phyloP scores from a whole-genome alignment of 2,329 filamentous ascomycete species.

The Epicoccum sorghinum region DNA sequence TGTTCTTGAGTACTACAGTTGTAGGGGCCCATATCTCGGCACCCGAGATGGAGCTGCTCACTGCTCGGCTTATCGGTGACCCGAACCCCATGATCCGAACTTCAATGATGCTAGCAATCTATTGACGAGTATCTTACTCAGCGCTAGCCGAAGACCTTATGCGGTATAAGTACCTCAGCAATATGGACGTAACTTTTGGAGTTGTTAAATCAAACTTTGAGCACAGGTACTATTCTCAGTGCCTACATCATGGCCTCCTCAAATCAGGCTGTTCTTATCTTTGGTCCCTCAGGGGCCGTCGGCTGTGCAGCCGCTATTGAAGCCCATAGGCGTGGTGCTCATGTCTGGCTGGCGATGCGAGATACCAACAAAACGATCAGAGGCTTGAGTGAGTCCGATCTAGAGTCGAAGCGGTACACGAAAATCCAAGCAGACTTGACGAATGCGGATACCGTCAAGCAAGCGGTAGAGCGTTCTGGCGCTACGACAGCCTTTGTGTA shows the following conservation, averaged over 20 bases:
- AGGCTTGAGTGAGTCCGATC: background rate
- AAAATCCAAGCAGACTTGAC: background rate
- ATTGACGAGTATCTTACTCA: too few relatives aligned
- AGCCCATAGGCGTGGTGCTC: background rate
- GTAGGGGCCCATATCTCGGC: too few relatives aligned
- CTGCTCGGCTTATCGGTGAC: too few relatives aligned
- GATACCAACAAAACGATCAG: background rate
- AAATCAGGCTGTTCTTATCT: background rate
- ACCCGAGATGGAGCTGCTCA: too few relatives aligned
- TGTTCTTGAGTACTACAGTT: too few relatives aligned
- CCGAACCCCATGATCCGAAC: too few relatives aligned
- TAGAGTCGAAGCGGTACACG: background rate
- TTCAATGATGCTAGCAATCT: too few relatives aligned
- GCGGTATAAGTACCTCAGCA: too few relatives aligned
- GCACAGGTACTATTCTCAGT: too few relatives aligned
- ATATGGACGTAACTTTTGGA: too few relatives aligned
- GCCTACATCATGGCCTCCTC: background rate
- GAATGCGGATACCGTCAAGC: background rate
- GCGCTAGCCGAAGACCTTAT: too few relatives aligned
- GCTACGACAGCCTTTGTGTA: background rate
- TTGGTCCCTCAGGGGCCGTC: constrained; percentile 1
- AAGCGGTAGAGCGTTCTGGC: background rate
- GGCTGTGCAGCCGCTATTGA: constrained; percentile 1
- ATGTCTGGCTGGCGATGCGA: background rate
- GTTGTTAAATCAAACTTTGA: too few relatives aligned